phyloP scores from a whole-genome alignment of 2,329 filamentous ascomycete genomes.

The Colletotrichum noveboracense region DNA sequence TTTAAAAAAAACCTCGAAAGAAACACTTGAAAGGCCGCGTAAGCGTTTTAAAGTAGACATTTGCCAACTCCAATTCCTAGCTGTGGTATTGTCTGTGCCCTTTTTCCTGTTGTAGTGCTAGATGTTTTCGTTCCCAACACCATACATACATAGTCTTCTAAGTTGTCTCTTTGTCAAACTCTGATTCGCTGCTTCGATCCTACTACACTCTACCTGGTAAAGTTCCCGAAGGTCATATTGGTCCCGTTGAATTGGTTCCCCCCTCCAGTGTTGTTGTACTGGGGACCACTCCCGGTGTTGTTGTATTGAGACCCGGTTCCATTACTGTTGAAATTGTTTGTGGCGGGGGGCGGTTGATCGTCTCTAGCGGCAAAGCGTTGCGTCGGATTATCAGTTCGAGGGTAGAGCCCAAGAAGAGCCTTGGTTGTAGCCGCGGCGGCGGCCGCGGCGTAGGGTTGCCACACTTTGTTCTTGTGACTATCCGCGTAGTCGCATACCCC shows the following conservation, averaged over 20 bases:
- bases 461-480: slow-evolving; percentile 41
- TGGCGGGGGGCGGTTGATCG: not conserved
- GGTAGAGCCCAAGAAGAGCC: slow-evolving; percentile 24
- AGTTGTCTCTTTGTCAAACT: not conserved
- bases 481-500: slow-evolving; percentile 45
- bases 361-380: not conserved
- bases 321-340: not conserved
- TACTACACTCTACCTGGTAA: not conserved
- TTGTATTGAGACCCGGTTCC: not conserved
- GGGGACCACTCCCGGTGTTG: not conserved
- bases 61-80: not conserved
- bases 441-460: slow-evolving; percentile 41
- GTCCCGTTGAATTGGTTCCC: not conserved
- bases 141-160: not conserved
- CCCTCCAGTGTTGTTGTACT: not conserved
- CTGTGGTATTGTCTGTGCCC: too few relatives aligned
- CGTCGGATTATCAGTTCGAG: not conserved
- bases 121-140: not conserved
- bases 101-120: too few relatives aligned
- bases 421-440: slow-evolving; percentile 37
- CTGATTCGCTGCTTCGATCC: rapidly evolving
- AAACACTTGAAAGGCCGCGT: not conserved
- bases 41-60: not conserved
- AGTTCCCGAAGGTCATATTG: not conserved
- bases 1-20: not conserved